Evolutionary conservation across 116 monocot genomes (phyloP).

Genomic region (Cymodocea nodosa): DNA sequence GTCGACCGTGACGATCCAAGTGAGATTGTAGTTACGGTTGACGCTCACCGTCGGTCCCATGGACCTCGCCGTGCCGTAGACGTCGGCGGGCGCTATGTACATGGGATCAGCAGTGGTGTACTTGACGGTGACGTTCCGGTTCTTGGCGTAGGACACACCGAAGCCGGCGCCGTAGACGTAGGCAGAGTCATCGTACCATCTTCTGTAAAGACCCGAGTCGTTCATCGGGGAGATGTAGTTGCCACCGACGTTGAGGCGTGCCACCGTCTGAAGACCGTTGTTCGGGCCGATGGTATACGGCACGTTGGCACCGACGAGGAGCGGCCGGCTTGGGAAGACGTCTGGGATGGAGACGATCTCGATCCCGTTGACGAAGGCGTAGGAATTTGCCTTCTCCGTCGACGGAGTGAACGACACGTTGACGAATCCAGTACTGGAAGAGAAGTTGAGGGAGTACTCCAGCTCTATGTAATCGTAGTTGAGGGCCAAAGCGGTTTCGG

Average conservation of each 20-base stretch:
- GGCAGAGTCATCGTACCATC: conserved; percentile 7
- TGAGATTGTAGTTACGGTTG: conserved; percentile 26
- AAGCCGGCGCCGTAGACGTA: conserved; percentile 6
- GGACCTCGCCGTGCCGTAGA: conserved; percentile 20
- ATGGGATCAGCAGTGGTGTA: neutral
- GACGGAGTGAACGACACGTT: conserved; percentile 62
- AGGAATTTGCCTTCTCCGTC: conserved; percentile 18
- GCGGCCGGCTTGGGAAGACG: conserved; percentile 11
- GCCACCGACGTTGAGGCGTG: conserved; percentile 20
- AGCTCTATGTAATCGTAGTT: conserved; percentile 30
- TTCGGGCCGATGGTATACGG: neutral
- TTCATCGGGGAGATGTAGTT: conserved; percentile 1
- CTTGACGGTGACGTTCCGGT: conserved; percentile 13
- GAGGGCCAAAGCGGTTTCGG: conserved; percentile 27
- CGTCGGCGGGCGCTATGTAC: conserved; percentile 17
- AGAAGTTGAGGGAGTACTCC: conserved; percentile 59
- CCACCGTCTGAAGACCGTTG: conserved; percentile 8
- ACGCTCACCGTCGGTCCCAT: conserved; percentile 8
- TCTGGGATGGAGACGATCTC: conserved; percentile 65
- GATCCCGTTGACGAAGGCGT: conserved; percentile 81
- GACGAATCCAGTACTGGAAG: conserved; percentile 20
- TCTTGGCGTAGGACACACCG: conserved; percentile 10
- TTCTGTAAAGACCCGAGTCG: conserved; percentile 14
- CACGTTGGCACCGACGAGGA: neutral
- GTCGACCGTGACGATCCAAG: conserved; percentile 19